Evolutionary conservation across 345 rosid species (phyloP), one percentile per base, ranked within the genome.

Genomic region (Gossypium anomalum): DNA sequence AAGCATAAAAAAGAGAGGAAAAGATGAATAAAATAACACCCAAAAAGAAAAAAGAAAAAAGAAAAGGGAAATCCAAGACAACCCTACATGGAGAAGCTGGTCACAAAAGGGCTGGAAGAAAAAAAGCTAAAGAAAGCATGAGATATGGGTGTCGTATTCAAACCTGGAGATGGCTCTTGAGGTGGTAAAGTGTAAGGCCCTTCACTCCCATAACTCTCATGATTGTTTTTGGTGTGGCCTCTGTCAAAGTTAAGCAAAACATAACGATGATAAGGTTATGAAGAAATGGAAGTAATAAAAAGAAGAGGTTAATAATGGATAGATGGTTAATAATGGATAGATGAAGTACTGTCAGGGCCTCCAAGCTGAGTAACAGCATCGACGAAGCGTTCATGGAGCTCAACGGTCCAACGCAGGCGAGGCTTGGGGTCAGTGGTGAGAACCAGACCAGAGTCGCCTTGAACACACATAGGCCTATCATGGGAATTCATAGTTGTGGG

Each of bases 161-260:
- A 80, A 96, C 99, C 97, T 96, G 99, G 82, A 96, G 99, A 84
- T 96, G 99, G 83, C 99, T 96, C 90, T 96, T 96, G 81, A 96
- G 97, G 84, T 96, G 99, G 87, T 96, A 96, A 84, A 96, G 99
- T 58, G 99, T 96, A 79, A 96, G 99, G 44, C 99, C 99, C 95
- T 96, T 96, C 82, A 96, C 99, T 78, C 99, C 99, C 99, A 96
- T 96, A 75, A 90, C 99, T 78, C 99, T 96, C 99, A 92, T 93
- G 84, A 96, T 96, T 14, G 98, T 96, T 86, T 96, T 96, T 38
- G 99, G 99, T 13, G 99, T 96, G 20, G 99, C 99, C 86, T 96
- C 99, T 95, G 79, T 71, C 76, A 73, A 75, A 25, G 16, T n/a
- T n/a, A 55, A 20, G 16, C 19, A 9, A 62, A 57, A 20, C 22